phyloP scores from a whole-genome alignment of 371 early-diverging fungal species.

The Rhizopus stolonifer region DNA sequence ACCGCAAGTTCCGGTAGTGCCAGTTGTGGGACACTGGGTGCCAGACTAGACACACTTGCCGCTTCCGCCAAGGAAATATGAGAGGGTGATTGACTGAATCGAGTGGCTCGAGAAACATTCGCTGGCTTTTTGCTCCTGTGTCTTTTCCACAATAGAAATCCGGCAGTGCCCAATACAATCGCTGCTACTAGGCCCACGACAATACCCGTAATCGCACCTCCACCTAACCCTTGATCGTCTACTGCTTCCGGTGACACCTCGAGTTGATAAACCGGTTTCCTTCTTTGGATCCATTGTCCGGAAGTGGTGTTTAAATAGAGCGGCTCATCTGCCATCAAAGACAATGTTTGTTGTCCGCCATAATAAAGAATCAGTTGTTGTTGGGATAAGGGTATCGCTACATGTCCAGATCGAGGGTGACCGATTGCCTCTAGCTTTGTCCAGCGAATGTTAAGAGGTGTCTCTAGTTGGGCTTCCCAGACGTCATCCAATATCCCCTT shows the following conservation, averaged over 20 bases:
- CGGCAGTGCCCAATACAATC: conserved; percentile 21
- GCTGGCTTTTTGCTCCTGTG: conserved; percentile 1
- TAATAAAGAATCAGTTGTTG: conserved; percentile 14
- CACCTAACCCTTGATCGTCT: conserved; percentile 13
- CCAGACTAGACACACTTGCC: neutral
- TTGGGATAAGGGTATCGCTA: conserved; percentile 3
- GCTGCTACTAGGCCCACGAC: conserved; percentile 32
- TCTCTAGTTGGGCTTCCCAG: conserved; percentile 14
- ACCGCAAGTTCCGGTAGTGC: conserved; percentile 13
- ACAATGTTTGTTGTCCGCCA: conserved; percentile 11
- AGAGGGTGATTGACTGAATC: conserved; percentile 32
- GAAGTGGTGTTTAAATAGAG: conserved; percentile 12
- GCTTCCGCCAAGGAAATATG: conserved; percentile 3
- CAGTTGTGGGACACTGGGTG: neutral
- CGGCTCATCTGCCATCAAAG: conserved; percentile 2
- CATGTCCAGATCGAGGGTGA: conserved; percentile 18
- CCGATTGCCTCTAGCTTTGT: neutral
- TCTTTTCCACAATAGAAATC: conserved; percentile 25
- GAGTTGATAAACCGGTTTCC: neutral
- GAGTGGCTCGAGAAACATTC: conserved; percentile 17
- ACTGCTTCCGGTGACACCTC: neutral
- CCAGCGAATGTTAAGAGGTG: conserved; percentile 20
- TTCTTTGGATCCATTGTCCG: conserved; percentile 9
- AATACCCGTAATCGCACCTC: conserved; percentile 41
- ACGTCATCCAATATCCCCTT: conserved; percentile 14